Percentiles rank a stretch among this genome's conserved stretches.
phyloP scores from a whole-genome alignment of 2,329 filamentous ascomycete genomes.

The Rutstroemia sp. region DNA sequence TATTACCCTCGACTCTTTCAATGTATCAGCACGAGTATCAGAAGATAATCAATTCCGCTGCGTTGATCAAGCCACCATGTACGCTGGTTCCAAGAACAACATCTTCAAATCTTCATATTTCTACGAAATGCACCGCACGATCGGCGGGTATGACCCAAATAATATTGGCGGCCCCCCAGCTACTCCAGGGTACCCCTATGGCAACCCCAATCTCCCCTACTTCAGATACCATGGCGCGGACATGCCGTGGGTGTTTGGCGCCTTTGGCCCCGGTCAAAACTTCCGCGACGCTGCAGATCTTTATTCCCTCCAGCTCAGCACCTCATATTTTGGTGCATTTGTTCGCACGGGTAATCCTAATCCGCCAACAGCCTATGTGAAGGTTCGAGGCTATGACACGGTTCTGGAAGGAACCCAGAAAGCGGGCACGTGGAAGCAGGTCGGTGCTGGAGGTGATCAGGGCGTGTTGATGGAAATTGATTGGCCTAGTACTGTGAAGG shows the following conservation, averaged over 20 bases:
- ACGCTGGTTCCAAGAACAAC: slow-evolving; percentile 33
- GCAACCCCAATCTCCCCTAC: slow-evolving; percentile 44
- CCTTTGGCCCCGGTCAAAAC: slow-evolving; percentile 22
- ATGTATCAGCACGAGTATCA: slow-evolving; percentile 43
- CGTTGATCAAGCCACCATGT: slow-evolving; percentile 47
- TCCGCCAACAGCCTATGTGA: slow-evolving; percentile 34
- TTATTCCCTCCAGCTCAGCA: slow-evolving; percentile 37
- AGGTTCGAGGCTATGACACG: slow-evolving; percentile 36
- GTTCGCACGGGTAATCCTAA: slow-evolving; percentile 40
- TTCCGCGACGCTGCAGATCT: slow-evolving; percentile 40
- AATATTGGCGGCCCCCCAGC: slow-evolving; percentile 38
- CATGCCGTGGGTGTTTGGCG: slow-evolving; percentile 40
- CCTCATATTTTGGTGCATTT: slow-evolving; percentile 41
- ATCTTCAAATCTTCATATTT: slow-evolving; percentile 42
- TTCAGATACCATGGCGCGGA: slow-evolving; percentile 46
- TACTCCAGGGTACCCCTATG: slow-evolving; percentile 34
- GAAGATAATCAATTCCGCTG: slow-evolving; percentile 49
- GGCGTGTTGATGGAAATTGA: slow-evolving; percentile 39
- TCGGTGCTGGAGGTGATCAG: slow-evolving; percentile 31
- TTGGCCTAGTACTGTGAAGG: slow-evolving; percentile 34
- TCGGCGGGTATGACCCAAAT: slow-evolving; percentile 43
- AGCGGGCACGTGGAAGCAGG: slow-evolving; percentile 27
- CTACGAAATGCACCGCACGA: slow-evolving; percentile 44
- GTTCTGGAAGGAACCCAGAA: slow-evolving; percentile 10
- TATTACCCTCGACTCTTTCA: slow-evolving; percentile 46